phyloP scores from a whole-genome alignment of 139 green algal genomes.

The Asterochloris sp. region DNA sequence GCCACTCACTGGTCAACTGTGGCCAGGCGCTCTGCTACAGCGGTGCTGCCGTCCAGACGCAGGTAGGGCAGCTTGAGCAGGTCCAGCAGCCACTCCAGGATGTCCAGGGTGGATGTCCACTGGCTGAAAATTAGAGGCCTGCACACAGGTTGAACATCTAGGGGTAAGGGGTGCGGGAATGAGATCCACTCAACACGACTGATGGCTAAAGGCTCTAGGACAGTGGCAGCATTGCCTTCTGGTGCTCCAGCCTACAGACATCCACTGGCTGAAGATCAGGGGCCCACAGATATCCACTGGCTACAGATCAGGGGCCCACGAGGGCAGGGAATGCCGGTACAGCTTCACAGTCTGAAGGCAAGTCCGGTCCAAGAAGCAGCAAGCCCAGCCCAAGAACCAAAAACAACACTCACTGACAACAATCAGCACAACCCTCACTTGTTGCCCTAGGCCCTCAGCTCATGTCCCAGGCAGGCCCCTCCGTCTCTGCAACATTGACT shows the following conservation, averaged over 20 bases:
- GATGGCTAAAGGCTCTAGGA: too few relatives aligned
- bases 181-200: too few relatives aligned
- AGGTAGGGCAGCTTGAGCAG: slow-evolving; percentile 61
- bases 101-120: slow-evolving; percentile 88
- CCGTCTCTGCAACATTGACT: too few relatives aligned
- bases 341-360: too few relatives aligned
- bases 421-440: too few relatives aligned
- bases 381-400: too few relatives aligned
- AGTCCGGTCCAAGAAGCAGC: too few relatives aligned
- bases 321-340: too few relatives aligned
- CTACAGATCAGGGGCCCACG: neutral
- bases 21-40: slow-evolving; percentile 72
- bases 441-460: too few relatives aligned
- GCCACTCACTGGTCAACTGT: slow-evolving; percentile 72
- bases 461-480: too few relatives aligned
- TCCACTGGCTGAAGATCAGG: neutral
- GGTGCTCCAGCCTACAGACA: neutral
- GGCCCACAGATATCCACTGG: neutral
- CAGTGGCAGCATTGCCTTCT: neutral
- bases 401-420: too few relatives aligned
- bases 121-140: slow-evolving; percentile 87
- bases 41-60: slow-evolving; percentile 82
- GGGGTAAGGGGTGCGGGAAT: neutral
- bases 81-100: slow-evolving; percentile 85
- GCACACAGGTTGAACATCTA: neutral